Evolutionary conservation across 2,329 filamentous ascomycete genomes (phyloP).

Genomic region (Xylaria sp.): DNA sequence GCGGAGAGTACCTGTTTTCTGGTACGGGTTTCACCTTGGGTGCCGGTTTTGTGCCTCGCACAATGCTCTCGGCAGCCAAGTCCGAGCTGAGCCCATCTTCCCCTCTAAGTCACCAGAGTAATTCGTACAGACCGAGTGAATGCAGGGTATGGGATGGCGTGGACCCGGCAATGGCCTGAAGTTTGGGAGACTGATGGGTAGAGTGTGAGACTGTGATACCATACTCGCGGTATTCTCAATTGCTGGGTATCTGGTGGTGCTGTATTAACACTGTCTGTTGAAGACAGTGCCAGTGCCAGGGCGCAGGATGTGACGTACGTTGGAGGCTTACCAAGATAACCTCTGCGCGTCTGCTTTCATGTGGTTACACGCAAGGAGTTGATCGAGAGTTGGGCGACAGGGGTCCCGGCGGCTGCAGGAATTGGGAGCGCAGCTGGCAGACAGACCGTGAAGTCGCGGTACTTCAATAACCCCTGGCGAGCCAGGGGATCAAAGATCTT

Average conservation of each 20-base stretch:
- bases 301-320: conserved; percentile 35
- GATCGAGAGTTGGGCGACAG: neutral
- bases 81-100: conserved; percentile 5
- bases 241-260: neutral
- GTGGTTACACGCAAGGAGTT: neutral
- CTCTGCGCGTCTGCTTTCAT: conserved; percentile 4
- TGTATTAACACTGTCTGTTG: conserved; percentile 41
- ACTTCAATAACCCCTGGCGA: too few relatives aligned
- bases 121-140: conserved; percentile 22
- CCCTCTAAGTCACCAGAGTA: neutral
- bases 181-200: neutral
- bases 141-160: conserved; percentile 16
- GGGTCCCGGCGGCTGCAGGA: conserved; percentile 12
- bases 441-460: neutral
- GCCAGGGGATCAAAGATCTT: neutral
- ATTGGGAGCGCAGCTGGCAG: conserved; percentile 7
- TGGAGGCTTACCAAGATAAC: conserved; percentile 39
- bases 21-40: conserved; percentile 6
- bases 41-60: conserved; percentile 12
- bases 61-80: conserved; percentile 1
- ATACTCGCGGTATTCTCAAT: conserved; percentile 5
- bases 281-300: conserved; percentile 30
- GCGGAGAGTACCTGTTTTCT: conserved; percentile 38
- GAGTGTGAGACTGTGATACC: conserved; percentile 14
- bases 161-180: conserved; percentile 11